Base-by-base conservation (phyloP, 1,284 basidiomycete species). In the Cystobasidium pallidum region DNA sequence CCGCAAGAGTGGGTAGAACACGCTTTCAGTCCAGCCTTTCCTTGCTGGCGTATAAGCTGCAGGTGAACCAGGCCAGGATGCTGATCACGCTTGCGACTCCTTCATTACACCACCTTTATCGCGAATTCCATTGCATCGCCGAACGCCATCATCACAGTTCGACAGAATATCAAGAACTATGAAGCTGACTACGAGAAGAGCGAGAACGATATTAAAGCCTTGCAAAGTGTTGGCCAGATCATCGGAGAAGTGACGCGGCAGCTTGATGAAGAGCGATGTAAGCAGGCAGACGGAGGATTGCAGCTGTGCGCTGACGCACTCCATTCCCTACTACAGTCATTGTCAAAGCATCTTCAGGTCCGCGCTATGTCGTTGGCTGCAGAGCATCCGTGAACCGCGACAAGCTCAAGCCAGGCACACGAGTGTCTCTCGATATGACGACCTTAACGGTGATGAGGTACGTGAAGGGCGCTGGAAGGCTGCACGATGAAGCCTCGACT, bases 201-300 rank as follows among this genome's bases (percentile, higher is more conserved):
- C 0, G 96, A 99, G 82, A 94, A 99, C 54, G 95, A 99, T 80
- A 97, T 99, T 83, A 98, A 98, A 83, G 96, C 96, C 59, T 88
- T 99, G 17, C 96, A 99, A 81, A 96, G 92, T 13, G 96, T 99
- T 11, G 96, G 96, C 13, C 96, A 99, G 84, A 98, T 99, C 76
- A 96, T 99, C 74, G 96, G 94, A 73, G 96, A 99, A 83, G 93
- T 99, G 73, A 89, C 99, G 87, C 98, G 98, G 82, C 94, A 99
- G 82, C 84, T 99, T 32, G 96, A 99, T 79, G 93, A 97, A 75
- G 95, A 99, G 82, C 86, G 96, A 82, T 99, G 94, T 95, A 79
- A 80, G 91, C 26, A 47, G 34, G 21, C 26, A 36, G 30, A 8
- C 8, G 15, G 7, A 24, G 24, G n/a, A 52, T 13, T 6, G 36